Conservation (phyloP, 202 grass and related monocot species). For the Setaria viridis region DNA sequence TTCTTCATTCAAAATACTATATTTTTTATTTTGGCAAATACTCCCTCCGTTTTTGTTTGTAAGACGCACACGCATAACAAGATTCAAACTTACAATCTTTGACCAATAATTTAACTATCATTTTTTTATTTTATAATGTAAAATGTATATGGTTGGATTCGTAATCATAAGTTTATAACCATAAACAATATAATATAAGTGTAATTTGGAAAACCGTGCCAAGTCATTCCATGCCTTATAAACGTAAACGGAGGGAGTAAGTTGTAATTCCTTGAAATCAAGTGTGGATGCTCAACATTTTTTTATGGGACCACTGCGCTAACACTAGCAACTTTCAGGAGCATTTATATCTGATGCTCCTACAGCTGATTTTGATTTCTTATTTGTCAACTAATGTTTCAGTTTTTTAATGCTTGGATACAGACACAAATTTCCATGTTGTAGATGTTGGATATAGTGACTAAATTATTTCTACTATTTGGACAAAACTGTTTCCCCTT, state of each 20-base stretch:
- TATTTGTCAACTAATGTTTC: conserved; percentile 1
- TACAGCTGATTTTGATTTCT: not conserved
- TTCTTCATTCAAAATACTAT: not conserved
- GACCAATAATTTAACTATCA: no score
- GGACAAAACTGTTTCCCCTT: conserved; percentile 4
- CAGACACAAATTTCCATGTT: not conserved
- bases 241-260: not conserved
- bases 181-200: no score
- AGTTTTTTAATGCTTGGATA: conserved; percentile 6
- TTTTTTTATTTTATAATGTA: no score
- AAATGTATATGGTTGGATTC: no score
- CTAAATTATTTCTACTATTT: not conserved
- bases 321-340: not conserved
- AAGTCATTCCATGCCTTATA: no score
- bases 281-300: not conserved
- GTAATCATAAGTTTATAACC: no score
- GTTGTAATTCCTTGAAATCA: not conserved
- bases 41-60: no score
- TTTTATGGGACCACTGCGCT: not conserved
- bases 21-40: conserved; percentile 26
- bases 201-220: no score
- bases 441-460: not conserved
- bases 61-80: no score
- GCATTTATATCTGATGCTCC: conserved; percentile 14
- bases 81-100: no score